Evolutionary conservation across 208 protist species (phyloP), one percentile per base, ranked within the genome.

Genomic region (Naegleria gruberi): DNA sequence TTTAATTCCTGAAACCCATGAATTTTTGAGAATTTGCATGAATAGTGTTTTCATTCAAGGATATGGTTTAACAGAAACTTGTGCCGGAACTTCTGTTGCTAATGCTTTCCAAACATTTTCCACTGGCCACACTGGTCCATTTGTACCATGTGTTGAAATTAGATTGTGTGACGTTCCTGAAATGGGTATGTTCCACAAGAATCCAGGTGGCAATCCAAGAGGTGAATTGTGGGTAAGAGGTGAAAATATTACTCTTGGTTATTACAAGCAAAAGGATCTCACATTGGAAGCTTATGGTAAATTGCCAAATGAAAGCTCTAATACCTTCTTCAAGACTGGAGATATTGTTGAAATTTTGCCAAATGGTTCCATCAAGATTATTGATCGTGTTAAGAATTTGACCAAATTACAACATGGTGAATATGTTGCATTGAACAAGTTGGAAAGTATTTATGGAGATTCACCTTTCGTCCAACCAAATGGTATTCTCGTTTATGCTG

Each of bases 41-140:
- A 94, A 93, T 23, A 89, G 90, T 57, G 87, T 93, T 37, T 90
- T 97, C 17, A 90, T 96, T 83, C 95, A 97, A 91, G 96, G 95
- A 44, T 97, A 94, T 92, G 96, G 95, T 43, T 93, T 97, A 30
- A 97, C 96, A n/a, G 96, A 97, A 91, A 91, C 93, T 17, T 93
- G 94, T 30, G 94, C 93, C 91, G 88, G 87, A 37, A 94, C 94
- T 55, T 89, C 88, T 45, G 94, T 96, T 85, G 94, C 97, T 90
- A 92, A 93, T 88, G 91, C 89, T 86, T 94, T 94, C 40, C 94
- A 96, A 90, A 90, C 95, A n/a, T 91, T 88, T 12, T 10, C 0
- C 4, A 65, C 46, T 19, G 0, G 12, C 6, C 34, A 26, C 73
- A 12, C 12, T 43, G 89, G 89, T 30, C 81, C 57, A 44, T 23